Percentiles rank a stretch among this genome's conserved stretches.
Conservation (phyloP, 352 stramenopile genomes). For the Phytophthora fragariaefolia region DNA sequence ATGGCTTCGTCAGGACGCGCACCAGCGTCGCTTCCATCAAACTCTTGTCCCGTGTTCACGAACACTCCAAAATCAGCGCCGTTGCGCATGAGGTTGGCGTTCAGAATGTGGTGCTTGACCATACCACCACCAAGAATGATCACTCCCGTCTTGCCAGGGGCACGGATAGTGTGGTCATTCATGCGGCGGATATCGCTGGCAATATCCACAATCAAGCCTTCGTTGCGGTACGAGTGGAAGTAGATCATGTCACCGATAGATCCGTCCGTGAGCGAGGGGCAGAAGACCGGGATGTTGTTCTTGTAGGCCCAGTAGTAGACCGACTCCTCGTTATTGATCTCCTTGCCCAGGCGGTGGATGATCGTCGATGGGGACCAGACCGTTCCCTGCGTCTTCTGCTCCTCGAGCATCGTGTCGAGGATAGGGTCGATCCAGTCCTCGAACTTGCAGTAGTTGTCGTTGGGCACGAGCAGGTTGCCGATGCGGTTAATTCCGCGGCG, state of each 20-base stretch:
- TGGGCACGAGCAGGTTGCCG: slow-evolving; percentile 99
- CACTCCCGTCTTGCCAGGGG: slow-evolving; percentile 94
- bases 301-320: slow-evolving; percentile 99
- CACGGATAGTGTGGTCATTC: slow-evolving; percentile 97
- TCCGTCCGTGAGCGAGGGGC: slow-evolving; percentile 98
- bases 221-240: slow-evolving; percentile 99
- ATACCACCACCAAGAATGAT: slow-evolving; percentile 98
- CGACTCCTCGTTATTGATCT: slow-evolving; percentile 98
- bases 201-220: slow-evolving; percentile 98
- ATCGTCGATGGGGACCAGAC: slow-evolving; percentile 98
- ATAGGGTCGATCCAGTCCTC: slow-evolving; percentile 97
- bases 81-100: slow-evolving; percentile 99
- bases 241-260: slow-evolving; percentile 99
- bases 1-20: slow-evolving; percentile 98
- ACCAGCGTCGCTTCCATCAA: slow-evolving; percentile 98
- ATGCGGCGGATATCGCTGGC: slow-evolving; percentile 97
- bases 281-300: slow-evolving; percentile 99
- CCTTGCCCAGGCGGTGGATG: slow-evolving; percentile 95
- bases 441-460: slow-evolving; percentile 99
- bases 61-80: slow-evolving; percentile 99
- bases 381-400: slow-evolving; percentile 93
- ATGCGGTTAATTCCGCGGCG: slow-evolving; percentile 99
- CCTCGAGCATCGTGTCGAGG: slow-evolving; percentile 97
- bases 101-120: slow-evolving; percentile 99
- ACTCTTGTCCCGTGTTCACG: slow-evolving; percentile 98